A percentile compares a stretch with the other conserved stretches of the same genome.
These are phyloP conservation scores for Podaxis sp. DNA, from an alignment of 768 basidiomycete genomes.

Conservation along the genomic window DNA sequence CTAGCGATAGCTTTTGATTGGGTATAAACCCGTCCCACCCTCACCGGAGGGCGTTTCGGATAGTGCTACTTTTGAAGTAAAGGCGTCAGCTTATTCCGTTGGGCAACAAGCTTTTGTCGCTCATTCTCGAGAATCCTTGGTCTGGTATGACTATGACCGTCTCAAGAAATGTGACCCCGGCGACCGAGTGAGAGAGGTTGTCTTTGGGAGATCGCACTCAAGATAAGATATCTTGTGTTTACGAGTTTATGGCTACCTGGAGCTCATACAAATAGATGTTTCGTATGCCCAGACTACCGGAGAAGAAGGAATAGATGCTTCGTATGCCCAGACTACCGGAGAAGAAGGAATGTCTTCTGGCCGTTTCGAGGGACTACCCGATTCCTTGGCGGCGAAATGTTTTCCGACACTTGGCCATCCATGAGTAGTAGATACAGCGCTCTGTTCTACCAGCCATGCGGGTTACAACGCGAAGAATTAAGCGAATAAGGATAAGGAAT, in stretches of 20 bases:
- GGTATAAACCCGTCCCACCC: slow-evolving; percentile 47
- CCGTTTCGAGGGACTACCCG: background rate
- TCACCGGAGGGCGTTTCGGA: slow-evolving; percentile 27
- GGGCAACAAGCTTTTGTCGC: slow-evolving; percentile 62
- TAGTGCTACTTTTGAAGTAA: slow-evolving; percentile 45
- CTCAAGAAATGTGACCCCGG: slow-evolving; percentile 65
- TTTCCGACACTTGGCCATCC: background rate
- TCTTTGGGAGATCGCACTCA: slow-evolving; percentile 21
- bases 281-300: background rate
- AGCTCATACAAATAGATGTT: background rate
- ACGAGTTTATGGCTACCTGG: background rate
- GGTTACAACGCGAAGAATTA: background rate
- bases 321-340: background rate
- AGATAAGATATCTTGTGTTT: slow-evolving; percentile 6
- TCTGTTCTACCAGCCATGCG: background rate
- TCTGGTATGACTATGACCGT: slow-evolving; percentile 78
- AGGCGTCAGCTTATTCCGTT: slow-evolving; percentile 62
- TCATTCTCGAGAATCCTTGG: slow-evolving; percentile 59
- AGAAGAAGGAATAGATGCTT: background rate
- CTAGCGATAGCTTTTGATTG: slow-evolving; percentile 58
- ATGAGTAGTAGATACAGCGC: background rate
- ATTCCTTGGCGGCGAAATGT: background rate
- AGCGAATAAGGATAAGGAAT: background rate
- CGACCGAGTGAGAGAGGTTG: slow-evolving; percentile 38
- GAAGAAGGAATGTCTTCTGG: background rate